These are phyloP conservation scores for Kitagawia praeruptora DNA, from an alignment of 129 eudicot species.

Conservation along the genomic window DNA sequence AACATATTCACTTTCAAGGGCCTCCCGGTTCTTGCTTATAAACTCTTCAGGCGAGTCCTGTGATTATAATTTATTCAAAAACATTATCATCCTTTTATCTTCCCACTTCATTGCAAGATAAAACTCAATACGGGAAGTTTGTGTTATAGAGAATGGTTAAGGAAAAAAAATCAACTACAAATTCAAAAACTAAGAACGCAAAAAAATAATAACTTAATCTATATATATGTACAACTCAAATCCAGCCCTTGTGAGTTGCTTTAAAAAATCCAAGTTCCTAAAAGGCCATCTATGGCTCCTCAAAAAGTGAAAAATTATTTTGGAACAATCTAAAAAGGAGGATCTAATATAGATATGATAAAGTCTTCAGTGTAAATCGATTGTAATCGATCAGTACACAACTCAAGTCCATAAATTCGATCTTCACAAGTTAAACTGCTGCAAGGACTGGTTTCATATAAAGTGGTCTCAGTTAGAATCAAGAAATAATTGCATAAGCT, in stretches of 20 bases:
- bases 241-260: neutral
- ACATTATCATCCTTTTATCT: neutral
- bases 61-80: neutral
- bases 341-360: neutral
- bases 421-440: neutral
- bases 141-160: neutral
- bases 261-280: neutral
- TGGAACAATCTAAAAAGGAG: neutral
- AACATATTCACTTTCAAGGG: conserved; percentile 99
- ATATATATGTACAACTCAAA: neutral
- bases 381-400: neutral
- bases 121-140: neutral
- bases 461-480: neutral
- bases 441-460: neutral
- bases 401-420: neutral
- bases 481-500: neutral
- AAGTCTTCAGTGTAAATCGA: neutral
- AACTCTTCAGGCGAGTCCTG: conserved; percentile 96
- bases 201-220: neutral
- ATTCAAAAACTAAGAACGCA: neutral
- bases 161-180: neutral
- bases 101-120: neutral
- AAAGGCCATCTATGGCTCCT: neutral
- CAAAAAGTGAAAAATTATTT: too few relatives aligned
- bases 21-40: conserved; percentile 79